Base-by-base conservation (phyloP, 2,329 filamentous ascomycete genomes). In the Colletotrichum trifolii region DNA sequence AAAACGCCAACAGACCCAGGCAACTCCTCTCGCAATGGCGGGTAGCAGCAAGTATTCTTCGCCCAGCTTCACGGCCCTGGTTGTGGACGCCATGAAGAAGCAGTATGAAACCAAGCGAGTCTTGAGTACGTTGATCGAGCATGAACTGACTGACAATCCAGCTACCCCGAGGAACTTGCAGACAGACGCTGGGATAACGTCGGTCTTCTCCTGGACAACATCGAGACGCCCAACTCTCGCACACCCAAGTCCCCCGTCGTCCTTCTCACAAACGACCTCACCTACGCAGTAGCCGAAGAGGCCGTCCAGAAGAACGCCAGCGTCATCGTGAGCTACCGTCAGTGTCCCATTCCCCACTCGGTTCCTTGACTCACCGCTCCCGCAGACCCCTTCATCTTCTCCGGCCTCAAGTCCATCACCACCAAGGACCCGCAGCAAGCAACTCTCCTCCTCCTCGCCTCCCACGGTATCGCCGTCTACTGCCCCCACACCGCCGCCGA, bases 151-250 rank as follows among this genome's bases (percentile, higher is more conserved):
- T 59, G n/a, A 69, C 40, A 15, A 54, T 25, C 38, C 54, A 96
- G 94, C 65, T 99, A 97, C 75, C 96, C 96, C 0, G 93, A 96
- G 74, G 88, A 89, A 66, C 83, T 97, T 46, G 96, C 96, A 9
- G 96, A 98, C 75, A 90, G 90, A 71, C 89, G 91, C 69, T 99
- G 94, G 86, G 96, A 99, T 76, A 99, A 99, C 74, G 97, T 96
- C n/a, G 96, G 96, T 54, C 85, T 97, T 56, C 85, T 97, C 54
- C 72, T 84, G 58, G 78, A 79, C 67, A 82, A 82, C 70, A 75
- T 80, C n/a, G 69, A 74, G 58, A 52, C 71, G 38, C 54, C 72
- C 13, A 73, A 77, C 61, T 64, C 69, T 11, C 67, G 65, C 49
- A 71, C 72, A 54, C 69, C 67, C 39, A 73, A 74, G 50, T 50